Evolutionary conservation across 768 basidiomycete species (phyloP), one percentile per base, ranked within the genome.

Genomic region (Cystobasidium ongulense): DNA sequence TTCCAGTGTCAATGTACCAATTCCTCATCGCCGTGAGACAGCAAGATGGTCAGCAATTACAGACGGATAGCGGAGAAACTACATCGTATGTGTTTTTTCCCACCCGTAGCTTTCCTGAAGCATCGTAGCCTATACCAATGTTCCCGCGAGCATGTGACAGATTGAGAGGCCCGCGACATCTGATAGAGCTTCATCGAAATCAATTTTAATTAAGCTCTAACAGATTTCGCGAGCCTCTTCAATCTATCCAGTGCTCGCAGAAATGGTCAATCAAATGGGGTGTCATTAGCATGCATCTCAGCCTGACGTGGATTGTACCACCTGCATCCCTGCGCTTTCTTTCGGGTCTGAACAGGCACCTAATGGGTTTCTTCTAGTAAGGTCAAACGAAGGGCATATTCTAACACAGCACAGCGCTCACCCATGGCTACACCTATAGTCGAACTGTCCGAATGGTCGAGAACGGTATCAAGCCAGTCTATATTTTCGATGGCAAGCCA

Each of bases 401-500:
- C 29, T 31, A 15, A 43, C 13, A 23, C n/a, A 21, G 18, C 33
- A 15, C 36, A 31, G 1, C 7, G 0, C 27, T 41, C 38, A 15
- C 3, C 1, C 25, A 23, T 41, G 62, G 1, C 61, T 38, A 15
- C 25, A 11, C 17, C 17, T 27, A n/a, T 18, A 71, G 68, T 31
- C 61, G 94, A 43, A 99, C 96, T 0, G 91, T 99, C 74, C 86
- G 96, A 27, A 98, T 99, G 81, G 94, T 94, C 21, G 96, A 99
- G 82, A 95, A 98, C 76, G 96, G 96, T 1, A 92, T 99, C 80
- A 99, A 99, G 79, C 94, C 95, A 0, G 89, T 89, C 38, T 98
- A 98, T 81, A 92, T 99, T 38, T 99, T 99, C 77, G 96, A 99
- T 81, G 96, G 96, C 25, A 95, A 94, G 81, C 96, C 96, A 1